Conservation (phyloP, 2,329 filamentous ascomycete species). For the Alternaria sp. region DNA sequence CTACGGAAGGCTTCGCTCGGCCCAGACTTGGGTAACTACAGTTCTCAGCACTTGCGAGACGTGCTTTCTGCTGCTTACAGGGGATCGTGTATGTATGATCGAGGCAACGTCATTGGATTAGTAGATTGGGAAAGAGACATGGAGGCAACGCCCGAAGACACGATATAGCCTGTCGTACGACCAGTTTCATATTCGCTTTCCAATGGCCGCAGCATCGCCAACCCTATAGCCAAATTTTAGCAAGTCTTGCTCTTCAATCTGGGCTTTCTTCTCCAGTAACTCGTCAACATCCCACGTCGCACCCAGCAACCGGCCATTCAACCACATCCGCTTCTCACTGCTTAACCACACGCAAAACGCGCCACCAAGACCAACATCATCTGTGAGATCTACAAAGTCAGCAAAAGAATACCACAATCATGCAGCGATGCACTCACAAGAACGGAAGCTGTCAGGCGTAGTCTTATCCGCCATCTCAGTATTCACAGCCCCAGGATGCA, state of each 20-base stretch:
- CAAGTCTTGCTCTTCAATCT: conserved; percentile 32
- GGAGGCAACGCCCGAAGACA: not conserved
- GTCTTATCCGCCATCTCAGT: conserved; percentile 36
- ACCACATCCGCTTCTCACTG: conserved; percentile 37
- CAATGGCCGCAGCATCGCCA: not conserved
- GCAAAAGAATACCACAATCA: not conserved
- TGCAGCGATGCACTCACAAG: conserved; percentile 22
- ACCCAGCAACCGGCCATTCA: conserved; percentile 36
- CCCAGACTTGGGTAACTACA: not conserved
- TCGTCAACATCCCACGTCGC: conserved; percentile 43
- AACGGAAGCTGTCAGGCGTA: conserved; percentile 33
- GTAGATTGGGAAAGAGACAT: not conserved
- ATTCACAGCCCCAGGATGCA: conserved; percentile 41
- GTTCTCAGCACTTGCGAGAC: not conserved
- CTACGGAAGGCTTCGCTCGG: not conserved
- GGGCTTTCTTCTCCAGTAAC: conserved; percentile 24
- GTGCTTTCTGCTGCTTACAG: not conserved
- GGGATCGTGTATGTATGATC: not conserved
- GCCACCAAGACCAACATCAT: conserved; percentile 39
- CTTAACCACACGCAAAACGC: conserved; percentile 44
- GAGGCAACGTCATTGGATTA: not conserved
- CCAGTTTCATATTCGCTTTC: not conserved
- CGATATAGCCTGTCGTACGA: not conserved
- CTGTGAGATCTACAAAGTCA: conserved; percentile 29
- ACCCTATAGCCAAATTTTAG: conserved; percentile 37